Evolutionary conservation across 2,329 filamentous ascomycete species (phyloP).

Genomic region (Geosmithia flava): DNA sequence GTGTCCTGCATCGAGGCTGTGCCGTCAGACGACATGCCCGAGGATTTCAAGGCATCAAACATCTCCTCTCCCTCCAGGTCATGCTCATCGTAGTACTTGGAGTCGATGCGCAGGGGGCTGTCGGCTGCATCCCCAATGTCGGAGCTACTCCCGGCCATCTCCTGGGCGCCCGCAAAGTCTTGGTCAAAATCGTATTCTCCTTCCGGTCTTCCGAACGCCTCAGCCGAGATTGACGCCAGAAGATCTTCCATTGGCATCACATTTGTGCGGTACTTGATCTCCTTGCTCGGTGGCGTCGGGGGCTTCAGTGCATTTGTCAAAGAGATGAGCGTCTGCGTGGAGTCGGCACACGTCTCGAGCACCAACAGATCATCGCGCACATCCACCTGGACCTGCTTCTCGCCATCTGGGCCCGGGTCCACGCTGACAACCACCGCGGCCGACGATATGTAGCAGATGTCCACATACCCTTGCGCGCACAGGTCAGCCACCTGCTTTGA

Average conservation of each 20-base stretch:
- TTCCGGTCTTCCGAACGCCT: constrained; percentile 58
- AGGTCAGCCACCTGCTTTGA: constrained; percentile 43
- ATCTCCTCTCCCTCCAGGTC: constrained; percentile 29
- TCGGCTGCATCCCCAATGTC: constrained; percentile 17
- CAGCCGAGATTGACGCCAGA: constrained; percentile 78
- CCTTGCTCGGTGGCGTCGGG: constrained; percentile 69
- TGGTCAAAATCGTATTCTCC: constrained; percentile 51
- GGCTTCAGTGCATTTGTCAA: constrained; percentile 72
- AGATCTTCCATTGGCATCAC: constrained; percentile 79
- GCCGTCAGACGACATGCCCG: constrained; percentile 12
- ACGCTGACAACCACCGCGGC: constrained; percentile 58
- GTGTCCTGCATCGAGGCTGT: constrained; percentile 19
- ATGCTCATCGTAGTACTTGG: constrained; percentile 33
- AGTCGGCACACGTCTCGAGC: constrained; percentile 91
- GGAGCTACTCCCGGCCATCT: constrained; percentile 27
- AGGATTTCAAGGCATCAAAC: constrained; percentile 31
- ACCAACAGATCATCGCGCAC: constrained; percentile 78
- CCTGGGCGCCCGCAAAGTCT: constrained; percentile 44
- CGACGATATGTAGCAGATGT: constrained; percentile 77
- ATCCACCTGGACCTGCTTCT: constrained; percentile 65
- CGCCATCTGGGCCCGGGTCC: constrained; percentile 35
- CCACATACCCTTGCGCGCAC: constrained; percentile 63
- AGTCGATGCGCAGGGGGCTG: constrained; percentile 19
- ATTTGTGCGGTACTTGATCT: constrained; percentile 76
- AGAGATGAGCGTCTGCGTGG: constrained; percentile 79